phyloP scores from a whole-genome alignment of 1,284 basidiomycete genomes.

The Apiotrichum sp. region DNA sequence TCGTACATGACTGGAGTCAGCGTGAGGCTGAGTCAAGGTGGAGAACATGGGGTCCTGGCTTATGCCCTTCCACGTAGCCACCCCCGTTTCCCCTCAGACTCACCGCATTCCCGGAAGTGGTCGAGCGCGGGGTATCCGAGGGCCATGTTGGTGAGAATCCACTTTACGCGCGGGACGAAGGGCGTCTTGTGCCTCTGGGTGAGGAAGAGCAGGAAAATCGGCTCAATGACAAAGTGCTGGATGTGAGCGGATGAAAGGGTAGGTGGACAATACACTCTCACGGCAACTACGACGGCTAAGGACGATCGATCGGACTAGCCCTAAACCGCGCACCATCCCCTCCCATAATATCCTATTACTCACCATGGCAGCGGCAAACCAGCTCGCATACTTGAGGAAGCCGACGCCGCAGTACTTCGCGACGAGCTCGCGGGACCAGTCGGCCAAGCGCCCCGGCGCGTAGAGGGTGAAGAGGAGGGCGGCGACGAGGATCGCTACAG shows the following conservation, averaged over 20 bases:
- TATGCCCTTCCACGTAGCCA: too few species aligned
- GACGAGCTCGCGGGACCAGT: slow-evolving; percentile 16
- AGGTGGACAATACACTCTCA: too few species aligned
- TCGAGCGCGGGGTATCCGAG: slow-evolving; percentile 33
- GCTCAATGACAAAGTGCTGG: slow-evolving; percentile 21
- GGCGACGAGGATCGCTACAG: slow-evolving; percentile 14
- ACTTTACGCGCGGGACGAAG: slow-evolving; percentile 20
- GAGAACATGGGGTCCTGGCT: too few species aligned
- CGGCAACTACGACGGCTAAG: too few species aligned
- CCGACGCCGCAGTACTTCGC: slow-evolving; percentile 9
- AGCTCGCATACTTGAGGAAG: slow-evolving; percentile 15
- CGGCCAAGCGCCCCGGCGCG: slow-evolving; percentile 21
- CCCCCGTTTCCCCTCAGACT: slow-evolving; percentile 2
- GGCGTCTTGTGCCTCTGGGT: slow-evolving; percentile 14
- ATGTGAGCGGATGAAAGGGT: too few species aligned
- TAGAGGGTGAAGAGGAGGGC: slow-evolving; percentile 20
- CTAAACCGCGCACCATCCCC: too few species aligned
- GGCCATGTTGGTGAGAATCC: slow-evolving; percentile 23
- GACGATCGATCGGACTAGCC: too few species aligned
- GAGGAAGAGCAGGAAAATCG: slow-evolving; percentile 12
- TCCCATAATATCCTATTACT: slow-evolving; percentile 8
- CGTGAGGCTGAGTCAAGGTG: background rate
- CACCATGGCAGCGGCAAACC: slow-evolving; percentile 26
- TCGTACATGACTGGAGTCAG: slow-evolving; percentile 28
- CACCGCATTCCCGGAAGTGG: slow-evolving; percentile 34